Evolutionary conservation across 108 stramenopile species (phyloP), one percentile per base, ranked within the genome.

Genomic region (Cyclostephanos tholiformis): DNA sequence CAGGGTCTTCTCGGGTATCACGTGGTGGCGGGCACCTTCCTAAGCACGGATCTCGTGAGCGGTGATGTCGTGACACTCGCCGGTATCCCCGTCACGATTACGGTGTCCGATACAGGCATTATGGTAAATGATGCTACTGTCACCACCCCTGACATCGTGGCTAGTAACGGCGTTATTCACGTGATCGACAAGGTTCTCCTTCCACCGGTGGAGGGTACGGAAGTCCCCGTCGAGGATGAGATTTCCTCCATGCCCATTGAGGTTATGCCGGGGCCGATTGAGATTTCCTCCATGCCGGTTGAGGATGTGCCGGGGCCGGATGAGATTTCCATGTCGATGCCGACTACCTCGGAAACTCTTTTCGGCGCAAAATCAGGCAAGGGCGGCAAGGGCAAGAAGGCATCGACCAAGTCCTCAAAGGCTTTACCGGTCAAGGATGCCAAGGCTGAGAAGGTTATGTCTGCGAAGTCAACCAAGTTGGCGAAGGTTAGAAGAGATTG

Each of bases 141-240:
- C 11, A 51, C 66, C 23, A 17, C 17, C 12, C 68, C 84, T 4
- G 85, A 88, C 52, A 63, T 86, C 43, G 8, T 43, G 0, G 85
- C 82, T 16, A 67, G 59, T 63, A 85, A 90, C 71, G 85, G 87
- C 10, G 49, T 90, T 35, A 53, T 88, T 67, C 89, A 90, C 63
- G 82, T 71, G 10, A 75, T 90, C 49, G 82, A 88, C 55, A 44
- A 49, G 27, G 84, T 87, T 6, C 39, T 86, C 14, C 26, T 78
- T n/a, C 83, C 86, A 19, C 83, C 83, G n/a, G n/a, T n/a, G n/a
- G n/a, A n/a, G n/a, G n/a, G n/a, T n/a, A n/a, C n/a, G n/a, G n/a
- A n/a, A n/a, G n/a, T n/a, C n/a, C n/a, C n/a, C n/a, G n/a, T n/a
- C n/a, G n/a, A n/a, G n/a, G n/a, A n/a, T n/a, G n/a, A n/a, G n/a